phyloP scores from a whole-genome alignment of 2,329 filamentous ascomycete species.

The Trichoderma sp. region DNA sequence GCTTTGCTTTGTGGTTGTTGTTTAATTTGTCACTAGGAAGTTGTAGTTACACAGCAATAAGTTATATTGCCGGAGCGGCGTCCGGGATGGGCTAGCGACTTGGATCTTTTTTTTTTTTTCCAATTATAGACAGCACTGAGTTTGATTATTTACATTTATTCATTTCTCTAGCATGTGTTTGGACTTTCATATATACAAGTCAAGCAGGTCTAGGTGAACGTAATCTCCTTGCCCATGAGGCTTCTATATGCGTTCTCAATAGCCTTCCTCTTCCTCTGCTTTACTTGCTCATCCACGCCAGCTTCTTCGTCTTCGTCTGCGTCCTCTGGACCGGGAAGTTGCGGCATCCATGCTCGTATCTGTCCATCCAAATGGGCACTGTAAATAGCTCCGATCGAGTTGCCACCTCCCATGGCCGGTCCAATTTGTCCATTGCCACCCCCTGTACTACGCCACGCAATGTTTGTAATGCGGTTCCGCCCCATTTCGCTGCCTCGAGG shows the following conservation, averaged over 20 bases:
- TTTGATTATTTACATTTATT: background rate
- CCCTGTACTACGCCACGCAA: constrained; percentile 67
- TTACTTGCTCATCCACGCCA: constrained; percentile 43
- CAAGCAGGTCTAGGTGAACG: constrained; percentile 44
- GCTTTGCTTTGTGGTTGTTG: constrained; percentile 76
- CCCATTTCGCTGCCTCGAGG: constrained; percentile 50
- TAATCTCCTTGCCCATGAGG: constrained; percentile 69
- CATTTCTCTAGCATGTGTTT: background rate
- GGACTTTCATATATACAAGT: background rate
- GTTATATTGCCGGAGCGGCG: background rate
- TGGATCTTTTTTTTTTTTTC: background rate
- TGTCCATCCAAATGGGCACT: constrained; percentile 82
- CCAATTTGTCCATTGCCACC: constrained; percentile 57
- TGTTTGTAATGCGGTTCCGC: constrained; percentile 66
- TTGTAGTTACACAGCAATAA: background rate
- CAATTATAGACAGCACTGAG: background rate
- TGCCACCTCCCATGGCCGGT: constrained; percentile 57
- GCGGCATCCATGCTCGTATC: constrained; percentile 75
- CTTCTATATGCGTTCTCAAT: constrained; percentile 78
- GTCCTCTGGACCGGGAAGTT: constrained; percentile 49
- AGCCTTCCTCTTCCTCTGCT: constrained; percentile 67
- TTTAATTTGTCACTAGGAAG: constrained; percentile 47
- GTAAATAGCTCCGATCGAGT: constrained; percentile 60
- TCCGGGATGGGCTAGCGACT: background rate
- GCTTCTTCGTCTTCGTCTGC: constrained; percentile 46